Conservation (phyloP, 768 basidiomycete species). For the Mycena rosella region DNA sequence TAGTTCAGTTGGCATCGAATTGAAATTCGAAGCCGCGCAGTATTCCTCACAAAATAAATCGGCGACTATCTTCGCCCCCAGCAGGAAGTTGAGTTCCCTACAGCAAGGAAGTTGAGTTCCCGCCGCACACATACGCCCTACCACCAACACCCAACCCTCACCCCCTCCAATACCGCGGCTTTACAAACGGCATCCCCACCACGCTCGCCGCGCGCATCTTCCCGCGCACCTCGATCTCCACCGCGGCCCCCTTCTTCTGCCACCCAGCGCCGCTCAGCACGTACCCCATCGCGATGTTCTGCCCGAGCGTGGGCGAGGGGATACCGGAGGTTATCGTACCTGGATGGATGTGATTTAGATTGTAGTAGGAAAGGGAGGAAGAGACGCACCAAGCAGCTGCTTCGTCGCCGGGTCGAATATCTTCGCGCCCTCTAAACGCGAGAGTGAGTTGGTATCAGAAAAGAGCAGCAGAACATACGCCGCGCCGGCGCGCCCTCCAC, state of each 20-base stretch:
- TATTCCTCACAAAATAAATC: too few relatives aligned
- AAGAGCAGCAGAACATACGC: conserved; percentile 55
- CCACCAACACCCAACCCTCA: too few relatives aligned
- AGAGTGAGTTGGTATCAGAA: conserved; percentile 13
- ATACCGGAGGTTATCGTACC: conserved; percentile 89
- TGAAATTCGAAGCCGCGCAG: too few relatives aligned
- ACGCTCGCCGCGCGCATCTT: conserved; percentile 82
- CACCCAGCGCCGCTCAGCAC: conserved; percentile 78
- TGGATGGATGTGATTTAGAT: not conserved
- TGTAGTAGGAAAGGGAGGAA: conserved; percentile 21
- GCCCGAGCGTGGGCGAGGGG: conserved; percentile 89
- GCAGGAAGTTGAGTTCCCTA: too few relatives aligned
- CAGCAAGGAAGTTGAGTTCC: too few relatives aligned
- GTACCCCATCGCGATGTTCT: conserved; percentile 98
- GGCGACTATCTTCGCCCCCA: too few relatives aligned
- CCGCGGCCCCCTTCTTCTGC: conserved; percentile 92
- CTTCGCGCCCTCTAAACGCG: conserved; percentile 76
- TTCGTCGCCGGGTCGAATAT: conserved; percentile 69
- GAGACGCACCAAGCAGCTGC: conserved; percentile 65
- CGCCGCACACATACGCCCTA: too few relatives aligned
- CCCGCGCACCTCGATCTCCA: conserved; percentile 87
- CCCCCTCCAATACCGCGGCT: conserved; percentile 85
- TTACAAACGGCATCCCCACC: conserved; percentile 90
- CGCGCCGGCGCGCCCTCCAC: conserved; percentile 90
- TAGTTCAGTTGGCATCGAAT: too few relatives aligned